These are phyloP conservation scores for Russula ochroleuca DNA, from an alignment of 768 basidiomycete species.

Conservation along the genomic window DNA sequence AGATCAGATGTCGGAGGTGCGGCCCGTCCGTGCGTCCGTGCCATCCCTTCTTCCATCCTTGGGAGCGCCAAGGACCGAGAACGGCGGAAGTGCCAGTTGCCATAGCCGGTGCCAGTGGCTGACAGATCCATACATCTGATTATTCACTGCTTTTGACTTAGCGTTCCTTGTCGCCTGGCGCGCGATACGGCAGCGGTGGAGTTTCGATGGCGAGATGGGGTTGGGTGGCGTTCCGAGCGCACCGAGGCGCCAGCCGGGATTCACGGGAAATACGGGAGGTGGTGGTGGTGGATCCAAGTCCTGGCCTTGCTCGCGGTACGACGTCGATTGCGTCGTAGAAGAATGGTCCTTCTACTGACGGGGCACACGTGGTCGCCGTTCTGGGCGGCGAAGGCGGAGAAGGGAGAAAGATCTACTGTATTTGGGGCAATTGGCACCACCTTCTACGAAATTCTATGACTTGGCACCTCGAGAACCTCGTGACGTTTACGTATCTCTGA, in stretches of 20 bases:
- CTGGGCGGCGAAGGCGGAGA: constrained; percentile 5
- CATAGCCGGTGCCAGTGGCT: not conserved
- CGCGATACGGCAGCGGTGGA: constrained; percentile 32
- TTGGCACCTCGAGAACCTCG: not conserved
- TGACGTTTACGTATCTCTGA: not conserved
- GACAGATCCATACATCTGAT: not conserved
- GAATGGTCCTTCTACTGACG: constrained; percentile 53
- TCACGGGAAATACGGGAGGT: constrained; percentile 9
- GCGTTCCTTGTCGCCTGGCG: constrained; percentile 44
- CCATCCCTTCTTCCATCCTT: too few species aligned
- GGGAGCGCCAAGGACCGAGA: not conserved
- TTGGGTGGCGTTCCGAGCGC: constrained; percentile 26
- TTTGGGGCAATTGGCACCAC: not conserved
- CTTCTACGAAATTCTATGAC: not conserved
- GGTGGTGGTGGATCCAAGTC: constrained; percentile 21
- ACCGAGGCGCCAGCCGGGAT: constrained; percentile 24
- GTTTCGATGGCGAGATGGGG: constrained; percentile 18
- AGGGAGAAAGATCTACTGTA: not conserved
- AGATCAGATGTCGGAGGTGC: too few species aligned
- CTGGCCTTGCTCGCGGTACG: constrained; percentile 51
- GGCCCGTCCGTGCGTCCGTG: too few species aligned
- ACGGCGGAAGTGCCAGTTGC: not conserved
- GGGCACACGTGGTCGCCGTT: too few species aligned
- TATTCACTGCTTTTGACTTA: constrained; percentile 21
- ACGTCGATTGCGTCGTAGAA: constrained; percentile 65